Evolutionary conservation across 2,329 filamentous ascomycete genomes (phyloP).

Genomic region (Penicillium sp.): DNA sequence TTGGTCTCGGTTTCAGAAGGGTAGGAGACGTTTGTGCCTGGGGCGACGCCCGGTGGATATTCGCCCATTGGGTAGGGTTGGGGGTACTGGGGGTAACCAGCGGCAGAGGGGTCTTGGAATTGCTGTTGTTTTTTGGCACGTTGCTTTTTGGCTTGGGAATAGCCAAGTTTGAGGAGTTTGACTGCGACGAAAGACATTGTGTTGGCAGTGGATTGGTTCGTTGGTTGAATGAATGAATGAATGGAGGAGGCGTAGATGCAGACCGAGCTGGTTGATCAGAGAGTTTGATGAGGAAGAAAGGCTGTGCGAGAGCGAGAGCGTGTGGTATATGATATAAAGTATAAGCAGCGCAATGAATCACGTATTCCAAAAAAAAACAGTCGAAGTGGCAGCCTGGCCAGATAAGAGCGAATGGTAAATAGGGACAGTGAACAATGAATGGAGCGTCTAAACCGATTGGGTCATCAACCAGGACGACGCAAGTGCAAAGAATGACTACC

Average conservation of each 20-base stretch:
- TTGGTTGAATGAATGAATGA: slow-evolving; percentile 1
- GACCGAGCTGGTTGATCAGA: background rate
- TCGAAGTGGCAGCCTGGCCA: background rate
- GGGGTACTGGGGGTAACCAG: slow-evolving; percentile 6
- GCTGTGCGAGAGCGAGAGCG: background rate
- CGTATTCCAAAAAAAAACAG: background rate
- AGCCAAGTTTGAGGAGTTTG: slow-evolving; percentile 30
- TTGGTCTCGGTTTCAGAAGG: slow-evolving; percentile 4
- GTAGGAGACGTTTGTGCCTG: slow-evolving; percentile 17
- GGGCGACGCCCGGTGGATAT: slow-evolving; percentile 20
- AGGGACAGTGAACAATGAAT: background rate
- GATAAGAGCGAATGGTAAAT: background rate
- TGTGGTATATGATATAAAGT: background rate
- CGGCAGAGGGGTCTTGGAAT: slow-evolving; percentile 10
- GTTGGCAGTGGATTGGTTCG: background rate
- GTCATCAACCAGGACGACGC: slow-evolving; percentile 19
- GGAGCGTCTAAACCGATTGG: background rate
- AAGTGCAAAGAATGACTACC: slow-evolving; percentile 2
- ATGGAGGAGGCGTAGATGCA: background rate
- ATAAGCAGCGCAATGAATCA: background rate
- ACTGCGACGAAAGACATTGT: slow-evolving; percentile 29
- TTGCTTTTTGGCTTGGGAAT: slow-evolving; percentile 32
- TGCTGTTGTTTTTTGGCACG: slow-evolving; percentile 26
- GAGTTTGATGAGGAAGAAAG: background rate
- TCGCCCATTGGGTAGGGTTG: slow-evolving; percentile 20